These are phyloP conservation scores for Leccinum uliginosum DNA, from an alignment of 768 basidiomycete genomes.

Conservation along the genomic window DNA sequence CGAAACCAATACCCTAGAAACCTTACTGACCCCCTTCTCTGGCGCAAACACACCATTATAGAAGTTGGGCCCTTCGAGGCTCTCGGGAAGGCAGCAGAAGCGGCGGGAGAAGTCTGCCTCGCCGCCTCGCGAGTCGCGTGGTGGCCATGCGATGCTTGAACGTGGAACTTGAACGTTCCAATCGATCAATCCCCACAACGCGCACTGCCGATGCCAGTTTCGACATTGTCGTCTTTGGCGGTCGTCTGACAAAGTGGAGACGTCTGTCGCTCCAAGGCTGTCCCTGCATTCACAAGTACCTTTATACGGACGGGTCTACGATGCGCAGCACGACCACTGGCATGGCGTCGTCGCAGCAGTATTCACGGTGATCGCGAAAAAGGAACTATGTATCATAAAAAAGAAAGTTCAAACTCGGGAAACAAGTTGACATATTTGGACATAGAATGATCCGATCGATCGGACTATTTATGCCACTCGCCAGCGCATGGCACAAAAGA, in stretches of 20 bases:
- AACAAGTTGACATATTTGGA: not conserved
- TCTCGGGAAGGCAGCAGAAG: not conserved
- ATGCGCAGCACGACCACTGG: not conserved
- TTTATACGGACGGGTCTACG: not conserved
- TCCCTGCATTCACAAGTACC: not conserved
- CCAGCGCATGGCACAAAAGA: not conserved
- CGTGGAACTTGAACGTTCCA: not conserved
- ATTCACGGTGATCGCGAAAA: not conserved
- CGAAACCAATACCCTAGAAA: not conserved
- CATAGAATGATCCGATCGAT: not conserved
- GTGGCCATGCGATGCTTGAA: slow-evolving; percentile 2
- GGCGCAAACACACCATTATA: not conserved
- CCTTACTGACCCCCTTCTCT: not conserved
- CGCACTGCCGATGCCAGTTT: not conserved
- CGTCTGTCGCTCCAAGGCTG: not conserved
- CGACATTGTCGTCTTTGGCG: not conserved
- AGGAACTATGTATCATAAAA: not conserved
- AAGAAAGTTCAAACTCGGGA: not conserved
- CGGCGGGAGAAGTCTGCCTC: slow-evolving; percentile 2
- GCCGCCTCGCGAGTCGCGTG: slow-evolving; percentile 14
- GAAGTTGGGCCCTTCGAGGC: not conserved
- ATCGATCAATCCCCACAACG: slow-evolving; percentile 1
- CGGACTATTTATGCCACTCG: slow-evolving; percentile 4
- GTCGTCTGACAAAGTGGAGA: not conserved
- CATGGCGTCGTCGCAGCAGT: not conserved